Evolutionary conservation across 2,329 filamentous ascomycete genomes (phyloP), one percentile per base, ranked within the genome.

Genomic region (Venturiaceae sp.): DNA sequence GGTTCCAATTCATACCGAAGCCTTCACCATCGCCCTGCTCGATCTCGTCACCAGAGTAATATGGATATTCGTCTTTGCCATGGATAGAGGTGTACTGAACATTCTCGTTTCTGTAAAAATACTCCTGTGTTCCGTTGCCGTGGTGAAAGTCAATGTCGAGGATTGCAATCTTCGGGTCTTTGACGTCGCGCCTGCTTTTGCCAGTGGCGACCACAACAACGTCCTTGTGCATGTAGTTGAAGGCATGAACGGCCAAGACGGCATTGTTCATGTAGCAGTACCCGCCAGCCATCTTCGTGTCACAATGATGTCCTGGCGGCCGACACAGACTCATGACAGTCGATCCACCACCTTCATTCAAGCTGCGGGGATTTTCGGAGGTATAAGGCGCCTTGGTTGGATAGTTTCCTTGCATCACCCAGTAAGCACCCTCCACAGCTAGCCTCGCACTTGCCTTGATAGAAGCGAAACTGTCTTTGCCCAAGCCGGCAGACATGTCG

Each of bases 41-140:
- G 13, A 28, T 60, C 52, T 67, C 66, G 14, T 30, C 34, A 5
- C 66, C 66, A 6, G 64, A 63, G 59, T 65, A 67, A 56, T 67
- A 71, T 1, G 69, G 69, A 59, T 66, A 71, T 54, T 71, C 68
- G 55, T 70, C 66, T 55, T 68, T 59, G 14, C 69, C 69, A 60
- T 71, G 69, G 36, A 71, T 67, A 57, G 64, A 67, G 34, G 69
- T 62, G 54, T 71, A 71, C 16, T 69, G 47, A 13, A 70, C 68
- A 9, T 63, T 62, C 2, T 63, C 52, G 32, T 67, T 65, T 34
- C 57, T 47, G 61, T 70, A 71, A 59, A 68, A 71, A 53, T 61
- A 60, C 36, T 60, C 60, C 41, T 67, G 66, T n/a, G 65, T 67
- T 32, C 66, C 66, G 39, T 67, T 68, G 2, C 66, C 66, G 56